These are phyloP conservation scores for Selenicereus undatus DNA, from an alignment of 148 eudicot species.

Conservation along the genomic window DNA sequence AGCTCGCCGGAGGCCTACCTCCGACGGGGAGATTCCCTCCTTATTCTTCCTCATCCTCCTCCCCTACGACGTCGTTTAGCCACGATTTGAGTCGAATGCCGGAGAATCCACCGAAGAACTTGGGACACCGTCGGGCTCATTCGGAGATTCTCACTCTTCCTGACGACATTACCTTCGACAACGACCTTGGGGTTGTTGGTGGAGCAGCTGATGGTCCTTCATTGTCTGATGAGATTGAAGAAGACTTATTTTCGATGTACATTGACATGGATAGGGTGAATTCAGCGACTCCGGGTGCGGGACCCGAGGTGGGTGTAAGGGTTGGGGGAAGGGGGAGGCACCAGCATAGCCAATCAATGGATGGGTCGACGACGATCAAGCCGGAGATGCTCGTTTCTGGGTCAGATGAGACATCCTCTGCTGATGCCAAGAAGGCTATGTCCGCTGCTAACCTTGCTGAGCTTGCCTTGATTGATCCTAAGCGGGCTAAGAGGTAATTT, in stretches of 20 bases:
- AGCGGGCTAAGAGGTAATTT: constrained; percentile 85
- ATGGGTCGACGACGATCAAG: constrained; percentile 69
- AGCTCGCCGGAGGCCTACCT: constrained; percentile 42
- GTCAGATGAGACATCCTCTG: constrained; percentile 46
- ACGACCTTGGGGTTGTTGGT: constrained; percentile 81
- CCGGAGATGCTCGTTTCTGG: constrained; percentile 75
- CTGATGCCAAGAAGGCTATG: constrained; percentile 86
- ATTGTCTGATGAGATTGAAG: constrained; percentile 89
- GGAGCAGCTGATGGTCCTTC: constrained; percentile 80
- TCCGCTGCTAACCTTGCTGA: constrained; percentile 98
- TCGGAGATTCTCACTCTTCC: constrained; percentile 94
- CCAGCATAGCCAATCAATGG: constrained; percentile 97
- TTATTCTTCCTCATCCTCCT: constrained; percentile 32
- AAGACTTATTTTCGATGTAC: constrained; percentile 87
- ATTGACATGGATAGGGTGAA: constrained; percentile 94
- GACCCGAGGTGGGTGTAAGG: constrained; percentile 49
- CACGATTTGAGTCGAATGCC: constrained; percentile 91
- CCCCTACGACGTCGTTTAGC: constrained; percentile 38
- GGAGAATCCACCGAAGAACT: constrained; percentile 69
- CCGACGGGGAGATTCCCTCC: constrained; percentile 59
- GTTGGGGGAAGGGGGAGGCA: constrained; percentile 71
- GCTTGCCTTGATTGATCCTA: constrained; percentile 90
- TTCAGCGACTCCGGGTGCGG: constrained; percentile 55
- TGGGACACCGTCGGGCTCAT: constrained; percentile 89
- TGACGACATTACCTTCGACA: constrained; percentile 89